Evolutionary conservation across 73 alveolate genomes (phyloP).

Genomic region (Paramecium pentaurelia): DNA sequence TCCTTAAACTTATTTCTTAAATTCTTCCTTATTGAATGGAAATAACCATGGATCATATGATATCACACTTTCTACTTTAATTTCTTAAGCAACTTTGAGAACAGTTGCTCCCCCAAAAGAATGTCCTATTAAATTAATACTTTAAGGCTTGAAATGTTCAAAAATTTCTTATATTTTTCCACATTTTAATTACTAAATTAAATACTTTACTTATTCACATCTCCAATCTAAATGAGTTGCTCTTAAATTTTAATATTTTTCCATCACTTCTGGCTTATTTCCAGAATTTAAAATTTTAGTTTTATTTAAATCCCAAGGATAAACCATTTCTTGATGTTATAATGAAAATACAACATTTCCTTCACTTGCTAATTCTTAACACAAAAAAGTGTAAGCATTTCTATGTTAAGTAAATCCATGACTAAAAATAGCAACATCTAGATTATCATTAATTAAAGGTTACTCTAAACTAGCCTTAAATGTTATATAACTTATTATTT

Average conservation of each 20-base stretch:
- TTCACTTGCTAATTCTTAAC: background rate
- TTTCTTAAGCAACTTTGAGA: background rate
- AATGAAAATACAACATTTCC: slow-evolving; percentile 7
- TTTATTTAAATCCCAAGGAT: slow-evolving; percentile 16
- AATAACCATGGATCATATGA: slow-evolving; percentile 32
- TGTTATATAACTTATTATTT: background rate
- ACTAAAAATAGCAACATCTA: background rate
- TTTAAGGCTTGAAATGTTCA: background rate
- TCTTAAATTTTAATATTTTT: background rate
- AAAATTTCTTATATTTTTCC: background rate
- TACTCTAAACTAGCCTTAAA: background rate
- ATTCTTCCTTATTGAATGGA: background rate
- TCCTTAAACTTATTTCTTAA: background rate
- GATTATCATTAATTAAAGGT: background rate
- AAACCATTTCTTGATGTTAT: slow-evolving; percentile 12
- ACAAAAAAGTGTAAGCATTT: background rate
- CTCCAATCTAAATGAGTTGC: slow-evolving; percentile 1
- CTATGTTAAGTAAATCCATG: slow-evolving; percentile 24
- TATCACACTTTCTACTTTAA: background rate
- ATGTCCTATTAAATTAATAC: background rate
- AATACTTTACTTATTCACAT: background rate
- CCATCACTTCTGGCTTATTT: background rate
- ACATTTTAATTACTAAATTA: background rate
- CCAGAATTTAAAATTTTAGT: background rate
- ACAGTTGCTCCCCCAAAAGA: slow-evolving; percentile 48